Evolutionary conservation across 768 basidiomycete genomes (phyloP), one percentile per base, ranked within the genome.

Genomic region (Candolleomyces eurysporus): DNA sequence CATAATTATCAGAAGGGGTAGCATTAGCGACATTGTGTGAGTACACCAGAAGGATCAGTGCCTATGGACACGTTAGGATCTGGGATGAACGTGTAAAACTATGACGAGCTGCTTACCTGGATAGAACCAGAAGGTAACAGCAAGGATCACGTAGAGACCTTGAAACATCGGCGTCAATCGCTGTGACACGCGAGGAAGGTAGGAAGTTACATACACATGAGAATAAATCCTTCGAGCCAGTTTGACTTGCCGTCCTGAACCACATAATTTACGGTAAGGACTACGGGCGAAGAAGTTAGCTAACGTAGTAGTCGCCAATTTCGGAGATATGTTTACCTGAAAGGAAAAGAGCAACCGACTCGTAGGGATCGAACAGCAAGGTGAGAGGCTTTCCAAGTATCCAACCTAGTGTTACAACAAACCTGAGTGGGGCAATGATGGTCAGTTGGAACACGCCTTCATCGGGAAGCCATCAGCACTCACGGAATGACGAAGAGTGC

Each of bases 281-380:
- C 89, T 88, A 36, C 1, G 36, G 11, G 36, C 3, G 11, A 36
- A 7, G 40, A 22, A 26, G 30, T 5, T 63, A 6, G 64, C 30
- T 42, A 59, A 40, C n/a, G 11, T n/a, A 51, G 45, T 51, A 30
- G 46, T 48, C 10, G 55, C 22, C 4, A n/a, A 42, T 21, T 10
- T 16, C 9, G 50, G 13, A 4, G 21, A 40, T 32, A 43, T 10
- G 61, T 72, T 57, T 63, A 81, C 78, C 79, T 43, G 79, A 68
- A 16, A 82, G 72, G 70, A 82, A 83, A 42, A 83, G 69, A 7
- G 73, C 86, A 49, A 96, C 77, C 0, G 90, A 89, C 76, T 96
- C 91, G 70, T 90, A 95, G 2, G 93, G 91, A 71, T 96, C 95
- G 68, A 96, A 96, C 40, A 95, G 79, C 58, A 96, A 77, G 16